Conservation (phyloP, 768 basidiomycete genomes). For the Stropharia rugosoannulata region DNA sequence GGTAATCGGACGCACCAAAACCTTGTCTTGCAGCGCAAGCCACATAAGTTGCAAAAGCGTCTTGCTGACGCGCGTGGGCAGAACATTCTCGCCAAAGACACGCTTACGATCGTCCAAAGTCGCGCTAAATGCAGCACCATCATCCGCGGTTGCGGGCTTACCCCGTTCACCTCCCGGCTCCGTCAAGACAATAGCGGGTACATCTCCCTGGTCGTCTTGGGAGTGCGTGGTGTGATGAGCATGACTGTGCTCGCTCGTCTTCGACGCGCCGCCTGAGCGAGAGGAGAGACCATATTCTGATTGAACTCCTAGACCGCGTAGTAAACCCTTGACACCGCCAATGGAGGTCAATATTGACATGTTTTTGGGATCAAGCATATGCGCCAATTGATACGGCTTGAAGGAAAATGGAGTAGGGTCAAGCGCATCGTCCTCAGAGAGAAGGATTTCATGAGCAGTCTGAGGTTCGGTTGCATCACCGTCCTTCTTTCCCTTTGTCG, state of each 20-base stretch:
- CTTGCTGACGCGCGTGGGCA: conserved; percentile 72
- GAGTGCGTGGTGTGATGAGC: conserved; percentile 23
- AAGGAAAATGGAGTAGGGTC: conserved; percentile 74
- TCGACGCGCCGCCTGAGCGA: conserved; percentile 15
- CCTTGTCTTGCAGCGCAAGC: conserved; percentile 87
- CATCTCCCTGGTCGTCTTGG: conserved; percentile 15
- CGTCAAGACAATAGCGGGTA: conserved; percentile 38
- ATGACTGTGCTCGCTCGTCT: conserved; percentile 17
- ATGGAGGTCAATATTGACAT: conserved; percentile 61
- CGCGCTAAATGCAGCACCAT: conserved; percentile 31
- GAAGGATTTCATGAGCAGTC: conserved; percentile 33
- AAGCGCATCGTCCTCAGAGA: conserved; percentile 36
- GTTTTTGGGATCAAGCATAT: conserved; percentile 88
- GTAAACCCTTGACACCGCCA: conserved; percentile 68
- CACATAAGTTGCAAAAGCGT: conserved; percentile 77
- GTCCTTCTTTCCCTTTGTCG: conserved; percentile 25
- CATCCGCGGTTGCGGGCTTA: conserved; percentile 16
- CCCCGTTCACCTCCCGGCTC: conserved; percentile 33
- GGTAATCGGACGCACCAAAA: conserved; percentile 56
- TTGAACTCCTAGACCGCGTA: conserved; percentile 75
- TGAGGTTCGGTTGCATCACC: conserved; percentile 24
- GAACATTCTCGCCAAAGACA: conserved; percentile 74
- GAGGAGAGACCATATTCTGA: conserved; percentile 43
- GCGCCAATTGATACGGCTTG: conserved; percentile 75
- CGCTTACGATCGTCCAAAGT: conserved; percentile 58